A percentile compares a stretch with the other conserved stretches of the same genome.
Conservation (phyloP, 192 early-diverging fungal species). For the Phlyctochytrium planicorne region DNA sequence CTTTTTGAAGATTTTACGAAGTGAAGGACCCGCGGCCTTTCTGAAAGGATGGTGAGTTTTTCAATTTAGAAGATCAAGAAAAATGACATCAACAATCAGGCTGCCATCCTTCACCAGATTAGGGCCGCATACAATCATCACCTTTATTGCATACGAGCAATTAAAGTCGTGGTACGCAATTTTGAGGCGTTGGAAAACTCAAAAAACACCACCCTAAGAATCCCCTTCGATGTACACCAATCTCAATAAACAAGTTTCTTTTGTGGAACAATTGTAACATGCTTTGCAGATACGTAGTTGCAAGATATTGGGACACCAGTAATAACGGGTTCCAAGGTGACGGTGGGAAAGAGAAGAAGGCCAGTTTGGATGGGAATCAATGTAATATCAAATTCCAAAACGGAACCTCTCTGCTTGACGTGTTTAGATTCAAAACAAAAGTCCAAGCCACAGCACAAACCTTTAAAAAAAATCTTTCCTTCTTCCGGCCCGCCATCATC, state of each 20-base stretch:
- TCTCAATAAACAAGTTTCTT: background rate
- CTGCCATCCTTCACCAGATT: slow-evolving; percentile 25
- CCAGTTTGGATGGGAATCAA: background rate
- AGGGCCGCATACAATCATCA: slow-evolving; percentile 37
- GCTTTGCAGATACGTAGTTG: background rate
- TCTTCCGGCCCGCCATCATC: background rate
- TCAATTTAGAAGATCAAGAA: background rate
- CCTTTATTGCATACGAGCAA: slow-evolving; percentile 30
- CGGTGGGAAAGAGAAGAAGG: background rate
- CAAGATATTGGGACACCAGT: background rate
- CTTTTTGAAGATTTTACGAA: slow-evolving; percentile 11
- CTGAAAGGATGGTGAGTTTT: slow-evolving; percentile 36
- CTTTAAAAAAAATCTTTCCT: background rate
- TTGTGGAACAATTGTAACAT: background rate
- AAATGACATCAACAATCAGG: slow-evolving; percentile 3
- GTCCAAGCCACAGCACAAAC: background rate
- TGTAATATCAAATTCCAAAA: background rate
- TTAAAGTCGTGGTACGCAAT: slow-evolving; percentile 16
- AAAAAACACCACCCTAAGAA: too few species aligned
- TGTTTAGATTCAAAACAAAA: too few species aligned
- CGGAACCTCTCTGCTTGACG: background rate
- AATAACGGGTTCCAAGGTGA: background rate
- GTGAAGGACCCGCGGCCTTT: slow-evolving; percentile 31
- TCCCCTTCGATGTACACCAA: too few species aligned
- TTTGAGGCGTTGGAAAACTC: background rate